Percentiles rank a stretch among this genome's conserved stretches.
phyloP scores from a whole-genome alignment of 331 rosid species.

The Malus hybrid region DNA sequence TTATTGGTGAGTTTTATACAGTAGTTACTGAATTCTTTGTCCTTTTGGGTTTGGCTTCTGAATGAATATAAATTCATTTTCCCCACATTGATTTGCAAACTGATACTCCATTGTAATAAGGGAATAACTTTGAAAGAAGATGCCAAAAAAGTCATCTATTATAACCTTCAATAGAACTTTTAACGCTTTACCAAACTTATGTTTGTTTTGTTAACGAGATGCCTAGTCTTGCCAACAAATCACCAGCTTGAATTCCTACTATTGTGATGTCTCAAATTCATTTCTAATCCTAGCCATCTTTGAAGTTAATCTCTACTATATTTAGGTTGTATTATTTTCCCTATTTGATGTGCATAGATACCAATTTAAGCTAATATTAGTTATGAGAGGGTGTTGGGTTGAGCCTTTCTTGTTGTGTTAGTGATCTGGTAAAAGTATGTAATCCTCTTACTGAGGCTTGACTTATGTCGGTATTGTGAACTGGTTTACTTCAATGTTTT shows the following conservation, averaged over 20 bases:
- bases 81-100: background rate
- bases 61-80: background rate
- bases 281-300: background rate
- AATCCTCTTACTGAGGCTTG: background rate
- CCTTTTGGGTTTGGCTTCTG: constrained; percentile 3
- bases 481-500: background rate
- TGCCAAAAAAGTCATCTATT: background rate
- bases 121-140: background rate
- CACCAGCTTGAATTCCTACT: background rate
- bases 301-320: background rate
- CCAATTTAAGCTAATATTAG: background rate
- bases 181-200: background rate
- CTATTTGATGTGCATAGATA: background rate
- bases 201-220: background rate
- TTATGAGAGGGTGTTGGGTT: background rate
- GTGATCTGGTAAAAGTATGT: background rate
- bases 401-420: background rate
- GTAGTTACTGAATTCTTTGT: background rate
- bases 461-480: background rate
- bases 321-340: background rate
- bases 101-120: background rate
- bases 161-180: background rate
- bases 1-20: constrained; percentile 53
- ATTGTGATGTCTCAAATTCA: background rate
- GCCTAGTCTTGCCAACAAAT: background rate